phyloP scores from a whole-genome alignment of 2,329 filamentous ascomycete genomes.

The Blumeriella jaapii region DNA sequence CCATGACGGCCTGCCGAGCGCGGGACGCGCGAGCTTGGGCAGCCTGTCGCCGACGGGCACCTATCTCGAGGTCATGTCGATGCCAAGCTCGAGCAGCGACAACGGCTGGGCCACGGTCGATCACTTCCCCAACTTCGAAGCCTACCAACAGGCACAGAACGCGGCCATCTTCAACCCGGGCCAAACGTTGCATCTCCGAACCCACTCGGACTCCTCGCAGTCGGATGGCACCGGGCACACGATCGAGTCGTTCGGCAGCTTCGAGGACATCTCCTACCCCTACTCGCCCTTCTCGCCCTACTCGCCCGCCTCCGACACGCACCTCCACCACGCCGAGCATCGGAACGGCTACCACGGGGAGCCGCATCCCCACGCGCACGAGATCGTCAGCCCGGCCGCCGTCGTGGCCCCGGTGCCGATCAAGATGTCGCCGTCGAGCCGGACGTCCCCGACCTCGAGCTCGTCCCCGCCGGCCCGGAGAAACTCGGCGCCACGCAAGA shows the following conservation, averaged over 20 bases:
- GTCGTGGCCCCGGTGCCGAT: slow-evolving; percentile 59
- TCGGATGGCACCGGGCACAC: slow-evolving; percentile 56
- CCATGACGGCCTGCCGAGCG: slow-evolving; percentile 35
- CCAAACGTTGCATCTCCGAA: slow-evolving; percentile 80
- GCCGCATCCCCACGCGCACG: slow-evolving; percentile 35
- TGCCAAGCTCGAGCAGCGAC: slow-evolving; percentile 69
- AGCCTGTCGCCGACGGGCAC: slow-evolving; percentile 65
- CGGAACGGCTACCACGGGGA: slow-evolving; percentile 52
- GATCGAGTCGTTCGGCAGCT: slow-evolving; percentile 52
- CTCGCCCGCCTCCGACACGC: slow-evolving; percentile 72
- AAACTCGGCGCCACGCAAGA: slow-evolving; percentile 58
- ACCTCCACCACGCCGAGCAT: slow-evolving; percentile 47
- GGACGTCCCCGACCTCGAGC: slow-evolving; percentile 49
- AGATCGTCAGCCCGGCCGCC: slow-evolving; percentile 55
- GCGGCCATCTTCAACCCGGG: slow-evolving; percentile 76
- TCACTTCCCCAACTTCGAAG: slow-evolving; percentile 60
- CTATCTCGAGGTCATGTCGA: slow-evolving; percentile 75
- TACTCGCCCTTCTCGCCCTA: slow-evolving; percentile 72
- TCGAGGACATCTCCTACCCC: slow-evolving; percentile 58
- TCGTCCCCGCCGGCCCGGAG: slow-evolving; percentile 55
- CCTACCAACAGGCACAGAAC: slow-evolving; percentile 47
- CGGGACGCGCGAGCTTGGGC: slow-evolving; percentile 37
- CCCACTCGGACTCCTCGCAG: slow-evolving; percentile 73
- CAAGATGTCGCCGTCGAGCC: slow-evolving; percentile 48
- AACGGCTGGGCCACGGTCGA: slow-evolving; percentile 82